phyloP scores from a whole-genome alignment of 306 rosid species.

The Begonia fuchsioides region DNA sequence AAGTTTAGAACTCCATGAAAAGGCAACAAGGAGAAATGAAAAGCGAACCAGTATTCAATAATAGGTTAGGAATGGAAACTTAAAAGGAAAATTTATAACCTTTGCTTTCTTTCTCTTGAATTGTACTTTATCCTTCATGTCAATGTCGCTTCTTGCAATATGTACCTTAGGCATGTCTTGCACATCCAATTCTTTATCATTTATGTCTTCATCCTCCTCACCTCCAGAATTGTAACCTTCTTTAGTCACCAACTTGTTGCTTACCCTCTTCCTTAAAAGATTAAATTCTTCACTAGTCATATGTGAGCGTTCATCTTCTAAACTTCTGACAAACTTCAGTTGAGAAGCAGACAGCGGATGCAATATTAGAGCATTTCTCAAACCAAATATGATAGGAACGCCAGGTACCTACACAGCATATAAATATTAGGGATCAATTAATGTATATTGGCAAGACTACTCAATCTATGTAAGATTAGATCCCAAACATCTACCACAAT shows the following conservation, averaged over 20 bases:
- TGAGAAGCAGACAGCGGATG: conserved; percentile 49
- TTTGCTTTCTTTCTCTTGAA: conserved; percentile 76
- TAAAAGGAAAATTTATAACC: conserved; percentile 24
- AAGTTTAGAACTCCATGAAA: too few relatives aligned
- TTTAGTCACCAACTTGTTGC: conserved; percentile 11
- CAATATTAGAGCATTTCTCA: conserved; percentile 58
- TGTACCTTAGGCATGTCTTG: conserved; percentile 16
- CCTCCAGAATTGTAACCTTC: conserved; percentile 13
- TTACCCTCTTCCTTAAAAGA: conserved; percentile 18
- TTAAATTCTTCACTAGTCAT: conserved; percentile 31
- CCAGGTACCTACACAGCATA: conserved; percentile 49
- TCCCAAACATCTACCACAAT: neutral
- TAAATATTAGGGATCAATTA: neutral
- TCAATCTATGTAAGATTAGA: neutral
- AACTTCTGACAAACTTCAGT: conserved; percentile 40
- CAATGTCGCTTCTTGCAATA: conserved; percentile 14
- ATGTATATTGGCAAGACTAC: neutral
- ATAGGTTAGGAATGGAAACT: neutral
- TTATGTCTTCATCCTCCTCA: conserved; percentile 22
- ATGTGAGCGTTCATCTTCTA: conserved; percentile 45
- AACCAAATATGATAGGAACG: conserved; percentile 56
- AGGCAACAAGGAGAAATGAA: too few relatives aligned
- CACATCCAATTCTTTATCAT: conserved; percentile 16
- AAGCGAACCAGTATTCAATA: too few relatives aligned
- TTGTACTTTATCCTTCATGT: conserved; percentile 42